A percentile compares a stretch with the other conserved stretches of the same genome.
phyloP scores from a whole-genome alignment of 2,329 filamentous ascomycete genomes.

The Aspergillus sp. region DNA sequence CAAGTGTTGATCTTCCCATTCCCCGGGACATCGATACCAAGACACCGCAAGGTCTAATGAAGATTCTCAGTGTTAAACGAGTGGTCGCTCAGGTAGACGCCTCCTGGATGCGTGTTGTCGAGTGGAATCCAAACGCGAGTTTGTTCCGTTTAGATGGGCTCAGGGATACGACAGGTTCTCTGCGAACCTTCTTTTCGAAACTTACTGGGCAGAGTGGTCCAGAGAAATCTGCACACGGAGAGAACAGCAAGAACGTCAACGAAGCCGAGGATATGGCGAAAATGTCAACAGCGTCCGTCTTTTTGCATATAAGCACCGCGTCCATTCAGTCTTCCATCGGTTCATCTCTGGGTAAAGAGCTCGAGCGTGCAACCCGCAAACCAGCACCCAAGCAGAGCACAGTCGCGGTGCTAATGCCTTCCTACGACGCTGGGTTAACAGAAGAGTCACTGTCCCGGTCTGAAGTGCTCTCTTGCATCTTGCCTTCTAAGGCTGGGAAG shows the following conservation, averaged over 20 bases:
- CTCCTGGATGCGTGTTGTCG: conserved; percentile 75
- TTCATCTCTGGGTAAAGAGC: conserved; percentile 65
- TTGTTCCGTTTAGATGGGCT: conserved; percentile 29
- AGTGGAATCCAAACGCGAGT: conserved; percentile 60
- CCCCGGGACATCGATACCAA: conserved; percentile 70
- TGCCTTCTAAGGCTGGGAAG: conserved; percentile 79
- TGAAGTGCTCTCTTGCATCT: conserved; percentile 81
- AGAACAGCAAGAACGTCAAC: conserved; percentile 49
- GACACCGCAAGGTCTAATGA: conserved; percentile 85
- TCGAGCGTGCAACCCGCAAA: conserved; percentile 95
- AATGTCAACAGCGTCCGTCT: conserved; percentile 67
- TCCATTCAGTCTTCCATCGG: conserved; percentile 67
- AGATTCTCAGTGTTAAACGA: conserved; percentile 66
- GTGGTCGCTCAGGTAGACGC: conserved; percentile 90
- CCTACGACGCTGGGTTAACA: conserved; percentile 69
- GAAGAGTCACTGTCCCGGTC: conserved; percentile 40
- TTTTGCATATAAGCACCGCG: conserved; percentile 79
- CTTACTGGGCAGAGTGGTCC: conserved; percentile 52
- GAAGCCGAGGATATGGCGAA: conserved; percentile 66
- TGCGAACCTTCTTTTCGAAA: conserved; percentile 71
- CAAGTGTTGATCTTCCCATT: conserved; percentile 60
- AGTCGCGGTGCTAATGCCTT: conserved; percentile 80
- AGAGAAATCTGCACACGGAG: conserved; percentile 28
- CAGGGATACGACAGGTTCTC: conserved; percentile 45
- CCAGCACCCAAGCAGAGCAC: conserved; percentile 81